Conservation (phyloP, 2,329 filamentous ascomycete species). For the Phoma sp. region DNA sequence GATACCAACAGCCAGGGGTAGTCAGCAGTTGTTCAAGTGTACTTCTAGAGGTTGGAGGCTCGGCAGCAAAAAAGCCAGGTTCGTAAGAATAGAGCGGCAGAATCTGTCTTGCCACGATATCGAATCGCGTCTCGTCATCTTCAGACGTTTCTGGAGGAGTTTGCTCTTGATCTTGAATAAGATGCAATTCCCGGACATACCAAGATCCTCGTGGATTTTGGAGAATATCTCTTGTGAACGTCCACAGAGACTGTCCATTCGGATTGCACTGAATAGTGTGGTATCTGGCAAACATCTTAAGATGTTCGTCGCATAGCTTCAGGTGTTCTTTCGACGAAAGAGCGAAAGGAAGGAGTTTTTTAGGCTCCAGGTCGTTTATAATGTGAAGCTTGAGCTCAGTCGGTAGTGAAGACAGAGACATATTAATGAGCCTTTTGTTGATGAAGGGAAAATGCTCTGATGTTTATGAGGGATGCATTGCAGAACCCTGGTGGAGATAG, state of each 20-base stretch:
- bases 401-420: conserved; percentile 18
- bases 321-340: conserved; percentile 18
- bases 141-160: conserved; percentile 2
- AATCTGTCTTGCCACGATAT: conserved; percentile 3
- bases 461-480: not conserved
- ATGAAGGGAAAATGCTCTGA: not conserved
- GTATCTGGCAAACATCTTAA: conserved; percentile 13
- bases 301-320: conserved; percentile 3
- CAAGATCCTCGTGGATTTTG: conserved; percentile 18
- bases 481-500: not conserved
- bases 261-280: conserved; percentile 4
- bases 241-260: conserved; percentile 4
- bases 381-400: conserved; percentile 21
- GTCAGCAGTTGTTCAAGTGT: not conserved
- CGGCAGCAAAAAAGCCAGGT: conserved; percentile 2
- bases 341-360: conserved; percentile 19
- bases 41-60: not conserved
- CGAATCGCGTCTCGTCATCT: conserved; percentile 11
- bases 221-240: conserved; percentile 15
- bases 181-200: conserved; percentile 25
- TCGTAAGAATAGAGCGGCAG: conserved; percentile 6
- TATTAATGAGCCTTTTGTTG: not conserved
- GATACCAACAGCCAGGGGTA: not conserved
- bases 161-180: conserved; percentile 8
- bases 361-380: conserved; percentile 18